phyloP scores from a whole-genome alignment of 2,329 filamentous ascomycete species.

The Trichoderma simmonsii region DNA sequence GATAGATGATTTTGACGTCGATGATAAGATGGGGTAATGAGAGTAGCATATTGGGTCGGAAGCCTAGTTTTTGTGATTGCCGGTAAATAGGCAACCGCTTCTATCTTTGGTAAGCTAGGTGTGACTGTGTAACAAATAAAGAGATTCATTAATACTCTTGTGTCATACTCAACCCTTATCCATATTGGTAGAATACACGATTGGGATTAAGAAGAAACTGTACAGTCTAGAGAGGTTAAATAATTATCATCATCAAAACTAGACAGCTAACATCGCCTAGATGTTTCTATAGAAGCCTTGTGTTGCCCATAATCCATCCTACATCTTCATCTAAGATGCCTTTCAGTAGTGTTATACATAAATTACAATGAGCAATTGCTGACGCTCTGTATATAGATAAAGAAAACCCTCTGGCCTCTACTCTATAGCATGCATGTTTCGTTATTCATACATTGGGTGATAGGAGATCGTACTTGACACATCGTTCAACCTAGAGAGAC shows the following conservation, averaged over 20 bases:
- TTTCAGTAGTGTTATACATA: background rate
- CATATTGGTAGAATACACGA: background rate
- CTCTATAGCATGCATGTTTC: background rate
- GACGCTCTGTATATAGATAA: background rate
- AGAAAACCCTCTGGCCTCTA: background rate
- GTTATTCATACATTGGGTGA: conserved; percentile 73
- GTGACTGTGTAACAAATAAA: background rate
- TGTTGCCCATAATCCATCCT: background rate
- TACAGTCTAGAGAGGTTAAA: background rate
- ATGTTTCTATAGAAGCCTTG: background rate
- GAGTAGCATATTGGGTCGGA: background rate
- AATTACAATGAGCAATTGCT: background rate
- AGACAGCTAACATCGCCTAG: background rate
- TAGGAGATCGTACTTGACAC: conserved; percentile 85
- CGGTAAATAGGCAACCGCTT: background rate
- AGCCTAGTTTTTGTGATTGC: background rate
- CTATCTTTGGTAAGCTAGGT: background rate
- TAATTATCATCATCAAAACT: background rate
- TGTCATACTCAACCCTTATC: background rate
- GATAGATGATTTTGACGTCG: background rate
- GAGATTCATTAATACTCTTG: background rate
- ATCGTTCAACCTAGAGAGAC: conserved; percentile 66
- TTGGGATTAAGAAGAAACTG: background rate
- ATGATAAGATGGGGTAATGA: background rate
- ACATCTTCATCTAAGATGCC: background rate